A percentile compares a stretch with the other conserved stretches of the same genome.
Conservation (phyloP, 345 rosid genomes). For the Nasturtium officinale region DNA sequence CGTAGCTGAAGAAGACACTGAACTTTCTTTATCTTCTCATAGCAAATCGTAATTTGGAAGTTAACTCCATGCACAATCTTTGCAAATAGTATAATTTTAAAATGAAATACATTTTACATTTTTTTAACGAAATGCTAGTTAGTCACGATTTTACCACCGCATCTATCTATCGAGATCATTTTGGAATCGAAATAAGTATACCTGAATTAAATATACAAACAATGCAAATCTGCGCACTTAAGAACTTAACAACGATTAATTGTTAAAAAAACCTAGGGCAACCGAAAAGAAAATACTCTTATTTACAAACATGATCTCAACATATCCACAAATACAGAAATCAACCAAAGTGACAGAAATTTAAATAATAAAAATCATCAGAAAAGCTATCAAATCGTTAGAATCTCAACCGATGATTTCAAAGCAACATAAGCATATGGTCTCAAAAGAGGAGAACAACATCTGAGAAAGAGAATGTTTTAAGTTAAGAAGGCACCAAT, state of each 20-base stretch:
- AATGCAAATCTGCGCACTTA: neutral
- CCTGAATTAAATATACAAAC: neutral
- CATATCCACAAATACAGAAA: conserved; percentile 34
- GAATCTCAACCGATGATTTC: conserved; percentile 14
- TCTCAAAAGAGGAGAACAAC: conserved; percentile 10
- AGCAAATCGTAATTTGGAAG: neutral
- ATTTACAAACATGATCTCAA: conserved; percentile 22
- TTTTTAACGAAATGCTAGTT: too few relatives aligned
- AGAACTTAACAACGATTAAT: neutral
- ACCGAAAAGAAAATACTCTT: conserved; percentile 20
- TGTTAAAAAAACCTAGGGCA: neutral
- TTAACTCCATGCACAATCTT: neutral
- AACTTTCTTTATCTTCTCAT: neutral
- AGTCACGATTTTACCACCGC: too few relatives aligned
- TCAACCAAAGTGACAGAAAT: conserved; percentile 32
- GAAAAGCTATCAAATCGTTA: conserved; percentile 13
- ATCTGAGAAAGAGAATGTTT: conserved; percentile 18
- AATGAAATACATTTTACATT: too few relatives aligned
- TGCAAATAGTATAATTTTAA: too few relatives aligned
- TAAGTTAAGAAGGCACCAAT: conserved; percentile 56
- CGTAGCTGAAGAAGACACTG: neutral
- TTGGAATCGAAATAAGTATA: too few relatives aligned
- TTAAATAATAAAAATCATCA: neutral
- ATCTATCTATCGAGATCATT: too few relatives aligned
- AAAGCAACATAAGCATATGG: conserved; percentile 14